Base-by-base conservation (phyloP, 352 stramenopile genomes). In the Phytophthora foliorum region DNA sequence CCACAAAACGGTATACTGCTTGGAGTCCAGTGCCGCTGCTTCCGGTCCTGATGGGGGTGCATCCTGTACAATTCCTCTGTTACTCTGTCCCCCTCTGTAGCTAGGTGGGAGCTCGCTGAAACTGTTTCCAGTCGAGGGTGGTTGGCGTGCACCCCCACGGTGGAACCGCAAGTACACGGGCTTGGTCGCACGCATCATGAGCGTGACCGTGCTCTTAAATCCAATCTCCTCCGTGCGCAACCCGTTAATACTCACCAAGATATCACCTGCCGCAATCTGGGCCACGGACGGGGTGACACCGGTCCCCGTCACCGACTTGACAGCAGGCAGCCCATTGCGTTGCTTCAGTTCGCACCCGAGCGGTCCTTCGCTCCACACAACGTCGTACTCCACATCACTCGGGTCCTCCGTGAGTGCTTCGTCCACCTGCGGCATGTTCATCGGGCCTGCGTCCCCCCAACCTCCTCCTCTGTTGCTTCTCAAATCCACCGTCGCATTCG, bases 1-100 rank as follows among this genome's bases (percentile, higher is more conserved):
- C 89, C 89, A 96, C 19, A 92, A 51, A 14, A 96, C 79, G 7
- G 82, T 80, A 70, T 95, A 96, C 64, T 95, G 84, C 27, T 65
- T 75, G 4, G 78, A 69, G 5, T 83, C 72, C 50, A 80, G 48
- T 2, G 45, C 42, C 10, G 55, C 17, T 75, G 52, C 52, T 36
- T 21, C 45, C 48, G 21, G 6, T 53, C 57, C 19, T 62, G n/a
- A 6, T 48, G 24, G 11, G 21, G 24, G 17, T 32, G 31, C 41
- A 49, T 73, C 36, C 6, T 63, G 56, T 2, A 38, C 39, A 25
- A 58, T 22, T 32, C 42, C 50, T 13, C 46, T 59, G 41, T 48
- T 63, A 29, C 34, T 68, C 31, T 44, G 55, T 34, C 58, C 50
- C 2, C 65, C 54, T 41, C 44, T 54, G 46, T 64, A 63, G 17